Conservation (phyloP, 306 rosid species). For the Purshia tridentata region DNA sequence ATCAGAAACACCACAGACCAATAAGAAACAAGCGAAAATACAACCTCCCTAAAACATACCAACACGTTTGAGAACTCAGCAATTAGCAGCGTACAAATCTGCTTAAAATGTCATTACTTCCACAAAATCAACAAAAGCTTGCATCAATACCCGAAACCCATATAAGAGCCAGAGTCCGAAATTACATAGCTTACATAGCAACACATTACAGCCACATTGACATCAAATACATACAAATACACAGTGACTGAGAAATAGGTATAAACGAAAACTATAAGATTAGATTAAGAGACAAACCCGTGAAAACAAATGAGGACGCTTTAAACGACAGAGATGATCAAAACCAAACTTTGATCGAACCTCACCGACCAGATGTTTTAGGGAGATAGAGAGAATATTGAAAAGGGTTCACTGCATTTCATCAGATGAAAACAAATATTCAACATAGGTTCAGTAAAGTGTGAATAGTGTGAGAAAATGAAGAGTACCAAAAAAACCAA, state of each 20-base stretch:
- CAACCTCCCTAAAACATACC: background rate
- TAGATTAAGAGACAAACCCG: slow-evolving; percentile 1
- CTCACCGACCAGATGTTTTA: background rate
- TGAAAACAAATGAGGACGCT: background rate
- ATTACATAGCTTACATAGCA: background rate
- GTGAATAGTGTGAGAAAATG: background rate
- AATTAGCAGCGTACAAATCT: no score
- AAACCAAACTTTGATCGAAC: slow-evolving; percentile 16
- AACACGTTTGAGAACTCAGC: background rate
- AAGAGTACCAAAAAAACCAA: background rate
- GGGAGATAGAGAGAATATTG: background rate
- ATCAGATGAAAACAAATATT: background rate
- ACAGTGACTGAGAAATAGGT: background rate
- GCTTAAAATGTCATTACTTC: no score
- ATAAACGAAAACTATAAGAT: background rate
- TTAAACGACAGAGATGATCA: slow-evolving; percentile 6
- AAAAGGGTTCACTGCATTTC: background rate
- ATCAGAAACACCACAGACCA: slow-evolving; percentile 11
- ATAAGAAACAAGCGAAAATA: background rate
- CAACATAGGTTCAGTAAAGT: background rate
- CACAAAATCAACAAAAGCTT: background rate
- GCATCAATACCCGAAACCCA: slow-evolving; percentile 12
- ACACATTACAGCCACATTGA: background rate
- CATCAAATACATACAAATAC: background rate
- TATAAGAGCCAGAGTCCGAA: slow-evolving; percentile 1